Evolutionary conservation across 2,329 filamentous ascomycete species (phyloP).

Genomic region (Penicillium nordicum): DNA sequence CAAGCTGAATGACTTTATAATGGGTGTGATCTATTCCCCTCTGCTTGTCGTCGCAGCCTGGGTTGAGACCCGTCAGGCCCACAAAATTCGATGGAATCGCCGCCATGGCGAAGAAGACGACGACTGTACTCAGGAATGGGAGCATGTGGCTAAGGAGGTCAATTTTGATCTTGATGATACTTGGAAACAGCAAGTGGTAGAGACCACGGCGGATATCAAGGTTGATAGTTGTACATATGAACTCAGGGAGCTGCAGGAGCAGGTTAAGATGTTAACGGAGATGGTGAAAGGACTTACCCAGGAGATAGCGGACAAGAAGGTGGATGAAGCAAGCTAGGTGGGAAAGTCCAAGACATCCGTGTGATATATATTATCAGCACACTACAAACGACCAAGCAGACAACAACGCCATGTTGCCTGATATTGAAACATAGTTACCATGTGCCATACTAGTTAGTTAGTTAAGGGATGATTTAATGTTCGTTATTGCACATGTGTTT

Average conservation of each 20-base stretch:
- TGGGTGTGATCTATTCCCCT: constrained; percentile 81
- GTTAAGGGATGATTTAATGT: too few relatives aligned
- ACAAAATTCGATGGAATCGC: constrained; percentile 68
- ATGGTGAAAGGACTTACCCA: constrained; percentile 59
- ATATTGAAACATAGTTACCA: too few relatives aligned
- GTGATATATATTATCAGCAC: not conserved
- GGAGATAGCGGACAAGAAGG: constrained; percentile 13
- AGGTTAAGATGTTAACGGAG: constrained; percentile 60
- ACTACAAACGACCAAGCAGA: not conserved
- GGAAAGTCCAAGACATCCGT: not conserved
- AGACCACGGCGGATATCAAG: constrained; percentile 77
- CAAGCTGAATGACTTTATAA: constrained; percentile 80
- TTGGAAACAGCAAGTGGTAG: constrained; percentile 76
- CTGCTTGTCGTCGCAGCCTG: constrained; percentile 74
- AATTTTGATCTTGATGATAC: constrained; percentile 75
- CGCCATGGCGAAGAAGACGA: constrained; percentile 82
- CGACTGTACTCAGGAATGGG: constrained; percentile 87
- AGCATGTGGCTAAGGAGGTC: constrained; percentile 66
- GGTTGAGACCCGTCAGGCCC: constrained; percentile 64
- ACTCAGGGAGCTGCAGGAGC: constrained; percentile 41
- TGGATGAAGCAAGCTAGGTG: not conserved
- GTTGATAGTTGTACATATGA: constrained; percentile 74
- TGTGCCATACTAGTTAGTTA: too few relatives aligned
- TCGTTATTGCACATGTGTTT: not conserved
- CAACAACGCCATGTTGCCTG: not conserved